Conservation (phyloP, 768 basidiomycete species). For the Lentinus brumalis region DNA sequence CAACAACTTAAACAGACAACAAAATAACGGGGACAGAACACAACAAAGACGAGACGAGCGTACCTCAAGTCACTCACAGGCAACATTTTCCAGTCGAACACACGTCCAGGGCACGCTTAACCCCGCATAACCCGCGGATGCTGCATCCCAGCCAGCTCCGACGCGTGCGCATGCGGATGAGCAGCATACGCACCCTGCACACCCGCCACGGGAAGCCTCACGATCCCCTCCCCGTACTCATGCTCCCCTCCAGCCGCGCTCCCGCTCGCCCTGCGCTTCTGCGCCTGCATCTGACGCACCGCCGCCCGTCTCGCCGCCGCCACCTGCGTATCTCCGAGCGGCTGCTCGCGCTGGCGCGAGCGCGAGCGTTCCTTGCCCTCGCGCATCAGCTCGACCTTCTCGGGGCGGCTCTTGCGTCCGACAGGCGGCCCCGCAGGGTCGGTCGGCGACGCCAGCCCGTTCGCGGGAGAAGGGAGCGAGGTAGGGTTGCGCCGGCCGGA, state of each 20-base stretch:
- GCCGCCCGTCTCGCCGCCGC: constrained; percentile 10
- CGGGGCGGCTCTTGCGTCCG: constrained; percentile 10
- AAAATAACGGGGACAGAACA: too few relatives aligned
- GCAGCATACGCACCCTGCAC: not conserved
- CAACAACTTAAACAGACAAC: too few relatives aligned
- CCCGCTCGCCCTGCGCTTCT: not conserved
- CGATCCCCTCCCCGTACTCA: too few relatives aligned
- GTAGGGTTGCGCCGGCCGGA: not conserved
- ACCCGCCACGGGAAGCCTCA: not conserved
- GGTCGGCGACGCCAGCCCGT: not conserved
- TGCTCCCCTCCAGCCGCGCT: not conserved
- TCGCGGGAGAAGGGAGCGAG: not conserved
- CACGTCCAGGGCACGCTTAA: too few relatives aligned
- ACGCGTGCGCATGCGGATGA: too few relatives aligned
- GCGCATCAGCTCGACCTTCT: constrained; percentile 6
- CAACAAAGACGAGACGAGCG: too few relatives aligned
- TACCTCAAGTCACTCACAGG: too few relatives aligned
- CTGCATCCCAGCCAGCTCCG: too few relatives aligned
- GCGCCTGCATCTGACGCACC: constrained; percentile 2
- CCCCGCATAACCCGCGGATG: too few relatives aligned
- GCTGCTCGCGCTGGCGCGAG: constrained; percentile 4
- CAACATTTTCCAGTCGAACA: too few relatives aligned
- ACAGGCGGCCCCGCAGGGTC: not conserved
- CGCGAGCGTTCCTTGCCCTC: constrained; percentile 14
- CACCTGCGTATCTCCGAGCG: not conserved